Percentiles rank a stretch among this genome's conserved stretches.
phyloP scores from a whole-genome alignment of 192 early-diverging fungal species.

The Piromyces finnis region DNA sequence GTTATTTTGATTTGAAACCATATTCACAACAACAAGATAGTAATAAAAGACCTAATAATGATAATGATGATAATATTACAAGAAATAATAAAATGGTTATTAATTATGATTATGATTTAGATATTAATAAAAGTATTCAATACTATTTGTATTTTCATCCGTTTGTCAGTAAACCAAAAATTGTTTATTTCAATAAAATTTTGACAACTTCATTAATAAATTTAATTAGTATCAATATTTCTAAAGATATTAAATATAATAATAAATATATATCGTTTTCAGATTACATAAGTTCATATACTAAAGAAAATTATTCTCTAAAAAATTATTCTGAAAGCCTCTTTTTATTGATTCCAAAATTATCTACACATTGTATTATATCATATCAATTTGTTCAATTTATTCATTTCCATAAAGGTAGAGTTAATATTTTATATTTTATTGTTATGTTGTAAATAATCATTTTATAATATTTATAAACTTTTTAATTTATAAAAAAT shows the following conservation, averaged over 20 bases:
- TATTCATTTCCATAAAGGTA: background rate
- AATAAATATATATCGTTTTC: background rate
- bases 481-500: too few species aligned
- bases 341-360: background rate
- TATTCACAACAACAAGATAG: background rate
- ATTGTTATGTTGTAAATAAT: too few species aligned
- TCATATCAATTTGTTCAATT: background rate
- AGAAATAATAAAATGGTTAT: background rate
- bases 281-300: background rate
- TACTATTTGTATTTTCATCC: background rate
- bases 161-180: background rate
- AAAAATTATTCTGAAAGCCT: background rate
- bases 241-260: background rate
- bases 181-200: background rate
- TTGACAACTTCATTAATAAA: background rate
- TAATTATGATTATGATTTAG: background rate
- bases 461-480: too few species aligned
- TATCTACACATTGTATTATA: background rate
- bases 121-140: background rate
- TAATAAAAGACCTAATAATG: background rate
- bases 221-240: background rate
- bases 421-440: too few species aligned
- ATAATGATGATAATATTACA: background rate
- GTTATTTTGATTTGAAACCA: background rate
- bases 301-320: background rate